A percentile compares a stretch with the other conserved stretches of the same genome.
Evolutionary conservation across 495 filamentous ascomycete genomes (phyloP).

Genomic region (Penicillium canariense): DNA sequence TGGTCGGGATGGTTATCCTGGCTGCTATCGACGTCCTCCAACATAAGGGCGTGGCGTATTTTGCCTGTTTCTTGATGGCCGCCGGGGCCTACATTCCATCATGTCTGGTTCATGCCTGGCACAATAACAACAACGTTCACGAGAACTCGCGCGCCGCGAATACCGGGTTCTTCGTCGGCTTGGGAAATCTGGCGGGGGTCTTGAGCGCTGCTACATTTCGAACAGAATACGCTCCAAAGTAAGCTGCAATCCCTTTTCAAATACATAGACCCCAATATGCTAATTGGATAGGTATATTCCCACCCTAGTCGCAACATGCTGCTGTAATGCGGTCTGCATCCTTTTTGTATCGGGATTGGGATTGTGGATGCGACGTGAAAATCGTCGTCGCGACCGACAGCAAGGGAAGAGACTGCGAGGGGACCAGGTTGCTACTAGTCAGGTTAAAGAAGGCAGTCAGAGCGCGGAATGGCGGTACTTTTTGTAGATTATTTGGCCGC

Average conservation of each 20-base stretch:
- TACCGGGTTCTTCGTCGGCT: constrained; percentile 51
- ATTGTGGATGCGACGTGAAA: constrained; percentile 64
- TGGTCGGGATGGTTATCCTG: constrained; percentile 67
- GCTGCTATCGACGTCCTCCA: constrained; percentile 57
- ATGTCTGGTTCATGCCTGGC: constrained; percentile 52
- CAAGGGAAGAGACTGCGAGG: constrained; percentile 57
- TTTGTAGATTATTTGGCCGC: constrained; percentile 22
- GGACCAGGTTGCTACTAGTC: constrained; percentile 58
- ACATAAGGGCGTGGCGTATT: constrained; percentile 63
- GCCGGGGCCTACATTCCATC: constrained; percentile 49
- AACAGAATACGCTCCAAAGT: constrained; percentile 63
- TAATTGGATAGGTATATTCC: constrained; percentile 48
- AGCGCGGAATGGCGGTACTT: constrained; percentile 66
- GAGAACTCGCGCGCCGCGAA: constrained; percentile 53
- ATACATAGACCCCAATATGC: background rate
- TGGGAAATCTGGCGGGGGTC: constrained; percentile 71
- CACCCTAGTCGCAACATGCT: constrained; percentile 66
- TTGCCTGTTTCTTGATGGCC: constrained; percentile 72
- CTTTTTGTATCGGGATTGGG: constrained; percentile 55
- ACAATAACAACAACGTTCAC: constrained; percentile 72
- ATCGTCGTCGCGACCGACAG: constrained; percentile 55
- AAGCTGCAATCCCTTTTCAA: background rate
- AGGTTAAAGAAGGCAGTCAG: constrained; percentile 57
- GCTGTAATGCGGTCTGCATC: constrained; percentile 62
- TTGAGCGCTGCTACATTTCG: constrained; percentile 70